Evolutionary conservation across 2,329 filamentous ascomycete genomes (phyloP).

Genomic region (Cladosporium velox): DNA sequence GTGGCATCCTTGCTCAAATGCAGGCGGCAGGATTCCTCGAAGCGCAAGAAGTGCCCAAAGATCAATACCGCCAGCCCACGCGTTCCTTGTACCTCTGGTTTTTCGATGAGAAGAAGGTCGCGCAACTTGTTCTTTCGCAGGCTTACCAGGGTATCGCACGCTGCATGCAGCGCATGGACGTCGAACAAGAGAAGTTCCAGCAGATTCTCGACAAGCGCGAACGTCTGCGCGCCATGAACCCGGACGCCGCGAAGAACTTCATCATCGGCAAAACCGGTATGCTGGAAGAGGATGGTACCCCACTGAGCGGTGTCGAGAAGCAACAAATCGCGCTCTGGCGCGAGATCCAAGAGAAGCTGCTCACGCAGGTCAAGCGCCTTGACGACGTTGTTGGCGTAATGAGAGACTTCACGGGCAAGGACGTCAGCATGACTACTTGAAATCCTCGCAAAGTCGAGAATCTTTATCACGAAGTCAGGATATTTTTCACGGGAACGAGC

Average conservation of each 20-base stretch:
- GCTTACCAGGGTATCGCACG: constrained; percentile 89
- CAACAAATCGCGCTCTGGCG: constrained; percentile 65
- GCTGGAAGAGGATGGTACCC: constrained; percentile 21
- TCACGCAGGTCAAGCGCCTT: constrained; percentile 75
- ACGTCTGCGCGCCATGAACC: constrained; percentile 53
- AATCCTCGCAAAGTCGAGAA: too few species aligned
- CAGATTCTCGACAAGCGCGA: constrained; percentile 79
- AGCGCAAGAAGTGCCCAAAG: constrained; percentile 90
- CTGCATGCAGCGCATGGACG: constrained; percentile 75
- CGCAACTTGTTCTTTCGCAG: constrained; percentile 71
- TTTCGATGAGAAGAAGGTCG: constrained; percentile 75
- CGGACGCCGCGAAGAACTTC: constrained; percentile 16
- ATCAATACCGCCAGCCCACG: constrained; percentile 76
- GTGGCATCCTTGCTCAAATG: constrained; percentile 80
- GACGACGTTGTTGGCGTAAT: constrained; percentile 84
- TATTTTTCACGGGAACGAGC: constrained; percentile 14
- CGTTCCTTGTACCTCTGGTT: constrained; percentile 91
- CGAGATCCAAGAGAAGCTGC: constrained; percentile 66
- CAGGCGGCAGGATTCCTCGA: constrained; percentile 85
- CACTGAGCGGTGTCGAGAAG: constrained; percentile 59
- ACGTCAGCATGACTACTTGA: constrained; percentile 23
- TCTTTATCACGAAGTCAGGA: constrained; percentile 12
- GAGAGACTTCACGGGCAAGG: constrained; percentile 58
- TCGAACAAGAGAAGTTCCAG: constrained; percentile 71
- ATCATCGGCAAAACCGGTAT: constrained; percentile 22